phyloP scores from a whole-genome alignment of 768 basidiomycete species.

The Leccinum rimulosum region DNA sequence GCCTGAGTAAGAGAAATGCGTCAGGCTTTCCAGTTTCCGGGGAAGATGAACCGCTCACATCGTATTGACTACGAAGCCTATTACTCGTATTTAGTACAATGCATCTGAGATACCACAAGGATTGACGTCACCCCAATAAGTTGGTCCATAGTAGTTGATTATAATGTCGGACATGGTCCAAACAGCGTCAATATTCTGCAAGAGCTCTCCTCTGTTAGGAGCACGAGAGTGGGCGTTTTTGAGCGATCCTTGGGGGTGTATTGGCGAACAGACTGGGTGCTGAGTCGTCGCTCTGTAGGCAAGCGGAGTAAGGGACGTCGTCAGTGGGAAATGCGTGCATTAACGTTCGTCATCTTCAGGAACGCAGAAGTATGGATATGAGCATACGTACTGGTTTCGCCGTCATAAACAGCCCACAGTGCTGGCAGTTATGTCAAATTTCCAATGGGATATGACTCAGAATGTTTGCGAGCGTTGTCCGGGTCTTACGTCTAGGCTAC shows the following conservation, averaged over 20 bases:
- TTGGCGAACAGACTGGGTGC: neutral
- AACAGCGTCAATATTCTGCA: neutral
- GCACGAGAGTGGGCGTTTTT: neutral
- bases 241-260: no score
- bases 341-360: neutral
- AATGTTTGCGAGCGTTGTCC: neutral
- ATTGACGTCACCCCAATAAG: constrained; percentile 6
- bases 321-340: neutral
- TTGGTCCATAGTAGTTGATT: neutral
- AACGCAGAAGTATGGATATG: neutral
- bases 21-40: neutral
- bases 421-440: no score
- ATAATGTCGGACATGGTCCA: neutral
- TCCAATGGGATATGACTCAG: neutral
- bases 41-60: neutral
- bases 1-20: neutral
- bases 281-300: neutral
- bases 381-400: neutral
- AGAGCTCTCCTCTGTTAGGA: neutral
- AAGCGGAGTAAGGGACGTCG: neutral
- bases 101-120: neutral
- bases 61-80: constrained; percentile 11
- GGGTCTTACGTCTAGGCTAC: no score
- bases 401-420: no score
- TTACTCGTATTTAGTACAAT: neutral